Base-by-base conservation (phyloP, 306 rosid genomes). In the Lotus japonicus region DNA sequence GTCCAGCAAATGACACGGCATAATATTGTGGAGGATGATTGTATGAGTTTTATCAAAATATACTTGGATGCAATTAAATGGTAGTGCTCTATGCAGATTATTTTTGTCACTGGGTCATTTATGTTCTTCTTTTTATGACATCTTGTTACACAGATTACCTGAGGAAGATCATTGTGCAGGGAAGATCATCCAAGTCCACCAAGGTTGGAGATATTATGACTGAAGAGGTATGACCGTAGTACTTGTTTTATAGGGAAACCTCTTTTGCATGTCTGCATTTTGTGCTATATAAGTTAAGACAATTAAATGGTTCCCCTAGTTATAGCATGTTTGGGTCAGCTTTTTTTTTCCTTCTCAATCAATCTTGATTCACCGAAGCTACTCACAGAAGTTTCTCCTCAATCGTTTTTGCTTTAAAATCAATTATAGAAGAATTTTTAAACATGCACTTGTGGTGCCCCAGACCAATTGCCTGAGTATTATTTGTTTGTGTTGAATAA, bases 161-260 rank as follows among this genome's bases (percentile, higher is more conserved):
- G 60, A 72, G 99, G 80, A 95, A 95, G 95, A 95, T 95, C 87
- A 90, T 95, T 13, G 96, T 95, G 71, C 99, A 95, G 82, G 99
- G 99, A 63, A 88, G 97, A 72, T 95, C 99, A 50, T 95, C 99
- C 82, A 95, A 95, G 83, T 85, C 96, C 54, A 95, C 99, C 17
- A 95, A 90, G 84, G 99, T 95, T 39, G 99, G 99, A 62, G 99
- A 95, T 78, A 95, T 95, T 69, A 95, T 95, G 99, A 95, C 99
- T 9, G 99, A 95, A 73, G 99, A 95, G 97, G 99, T 95, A 88
- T 57, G 19, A 15, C 38, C 55, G 19, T 51, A 31, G 53, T 9
- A 16, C 16, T 58, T 58, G 4, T 54, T 53, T n/a, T 14, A 11
- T 43, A 11, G 11, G 46, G 38, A 42, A 53, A 15, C 16, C 31